Conservation (phyloP, 805 yeast species). For the Huiozyma sinensis region DNA sequence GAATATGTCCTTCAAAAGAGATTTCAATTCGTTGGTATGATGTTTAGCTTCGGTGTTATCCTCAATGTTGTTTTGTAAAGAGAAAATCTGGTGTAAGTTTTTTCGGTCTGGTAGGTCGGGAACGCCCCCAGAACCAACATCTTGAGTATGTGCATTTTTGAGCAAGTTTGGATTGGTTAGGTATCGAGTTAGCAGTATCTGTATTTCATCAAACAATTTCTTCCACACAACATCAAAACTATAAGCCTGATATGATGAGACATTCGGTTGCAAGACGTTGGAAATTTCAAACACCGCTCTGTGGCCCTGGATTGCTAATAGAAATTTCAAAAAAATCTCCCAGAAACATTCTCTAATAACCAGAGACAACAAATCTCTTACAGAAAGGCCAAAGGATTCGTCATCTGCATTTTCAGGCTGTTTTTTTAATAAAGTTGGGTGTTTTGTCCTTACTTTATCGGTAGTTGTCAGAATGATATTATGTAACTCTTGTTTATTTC, state of each 20-base stretch:
- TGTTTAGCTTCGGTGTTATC: constrained; percentile 16
- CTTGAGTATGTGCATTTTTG: background rate
- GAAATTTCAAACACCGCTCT: constrained; percentile 53
- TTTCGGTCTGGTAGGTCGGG: constrained; percentile 7
- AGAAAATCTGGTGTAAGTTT: constrained; percentile 10
- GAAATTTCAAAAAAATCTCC: constrained; percentile 51
- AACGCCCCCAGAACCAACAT: background rate
- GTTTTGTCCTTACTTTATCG: constrained; percentile 52
- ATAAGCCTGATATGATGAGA: constrained; percentile 22
- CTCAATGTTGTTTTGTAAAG: constrained; percentile 21
- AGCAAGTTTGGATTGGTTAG: constrained; percentile 11
- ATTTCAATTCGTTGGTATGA: constrained; percentile 34
- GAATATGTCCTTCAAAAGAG: constrained; percentile 48
- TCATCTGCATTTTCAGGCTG: constrained; percentile 11
- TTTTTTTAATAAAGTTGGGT: constrained; percentile 34
- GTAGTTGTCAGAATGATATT: constrained; percentile 50
- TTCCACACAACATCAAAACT: constrained; percentile 36
- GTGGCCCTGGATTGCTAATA: constrained; percentile 60
- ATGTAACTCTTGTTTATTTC: constrained; percentile 52
- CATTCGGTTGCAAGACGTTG: constrained; percentile 18
- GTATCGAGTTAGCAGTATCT: constrained; percentile 14
- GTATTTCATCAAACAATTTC: constrained; percentile 29
- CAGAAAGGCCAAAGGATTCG: constrained; percentile 27
- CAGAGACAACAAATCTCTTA: constrained; percentile 40
- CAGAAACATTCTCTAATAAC: constrained; percentile 63